Percentiles rank a stretch among this genome's conserved stretches.
Conservation (phyloP, 2,329 filamentous ascomycete genomes). For the Dryadomyces quercus-mongolicae region DNA sequence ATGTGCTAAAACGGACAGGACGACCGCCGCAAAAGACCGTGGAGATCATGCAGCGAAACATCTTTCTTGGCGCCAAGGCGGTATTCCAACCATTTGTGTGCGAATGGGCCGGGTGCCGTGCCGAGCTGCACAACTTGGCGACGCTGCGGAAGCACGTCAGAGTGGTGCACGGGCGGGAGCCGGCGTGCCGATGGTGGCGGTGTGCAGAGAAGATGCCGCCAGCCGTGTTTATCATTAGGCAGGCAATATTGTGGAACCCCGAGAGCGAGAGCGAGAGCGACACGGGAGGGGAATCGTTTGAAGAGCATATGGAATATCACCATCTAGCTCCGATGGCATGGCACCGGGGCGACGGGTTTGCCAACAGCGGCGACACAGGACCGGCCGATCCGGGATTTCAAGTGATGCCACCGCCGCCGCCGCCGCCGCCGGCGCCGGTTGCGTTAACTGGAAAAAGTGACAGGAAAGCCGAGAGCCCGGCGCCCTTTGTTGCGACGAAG, state of each 20-base stretch:
- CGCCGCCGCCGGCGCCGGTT: too few relatives aligned
- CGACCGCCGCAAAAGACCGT: conserved; percentile 25
- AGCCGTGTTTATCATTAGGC: conserved; percentile 12
- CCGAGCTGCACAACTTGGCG: conserved; percentile 50
- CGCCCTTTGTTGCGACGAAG: not conserved
- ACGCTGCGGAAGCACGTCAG: conserved; percentile 43
- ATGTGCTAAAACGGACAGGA: conserved; percentile 24
- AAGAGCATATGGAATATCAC: conserved; percentile 37
- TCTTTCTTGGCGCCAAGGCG: conserved; percentile 29
- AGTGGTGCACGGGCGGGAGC: conserved; percentile 29
- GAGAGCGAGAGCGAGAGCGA: conserved; percentile 6
- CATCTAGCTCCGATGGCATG: conserved; percentile 43
- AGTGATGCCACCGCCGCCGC: too few relatives aligned
- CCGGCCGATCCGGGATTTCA: not conserved
- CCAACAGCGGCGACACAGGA: conserved; percentile 21
- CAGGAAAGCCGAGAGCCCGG: not conserved
- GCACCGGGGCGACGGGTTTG: conserved; percentile 48
- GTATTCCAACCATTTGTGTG: conserved; percentile 42
- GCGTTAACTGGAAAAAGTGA: too few relatives aligned
- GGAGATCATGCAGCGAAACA: conserved; percentile 18
- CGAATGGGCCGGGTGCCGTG: conserved; percentile 46
- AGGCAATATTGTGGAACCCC: too few relatives aligned
- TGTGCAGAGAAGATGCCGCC: conserved; percentile 20
- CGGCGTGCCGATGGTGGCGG: conserved; percentile 26
- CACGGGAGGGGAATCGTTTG: conserved; percentile 22